A percentile compares a stretch with the other conserved stretches of the same genome.
Evolutionary conservation across 192 early-diverging fungal species (phyloP).

Genomic region (Mortierella claussenii): DNA sequence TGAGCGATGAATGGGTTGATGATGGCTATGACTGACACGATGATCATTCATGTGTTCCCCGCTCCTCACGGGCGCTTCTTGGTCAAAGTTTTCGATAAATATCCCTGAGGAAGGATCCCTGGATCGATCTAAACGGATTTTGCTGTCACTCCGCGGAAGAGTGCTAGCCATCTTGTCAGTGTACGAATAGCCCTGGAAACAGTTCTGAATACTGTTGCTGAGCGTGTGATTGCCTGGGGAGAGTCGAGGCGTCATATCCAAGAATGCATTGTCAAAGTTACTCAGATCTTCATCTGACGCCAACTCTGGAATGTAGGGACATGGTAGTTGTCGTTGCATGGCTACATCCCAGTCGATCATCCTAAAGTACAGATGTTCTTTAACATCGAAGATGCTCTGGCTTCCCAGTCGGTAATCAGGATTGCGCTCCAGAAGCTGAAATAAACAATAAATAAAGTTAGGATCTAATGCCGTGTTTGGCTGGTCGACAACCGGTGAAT

Average conservation of each 20-base stretch:
- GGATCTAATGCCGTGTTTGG: background rate
- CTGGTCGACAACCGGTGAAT: background rate
- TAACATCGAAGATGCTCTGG: conserved; percentile 71
- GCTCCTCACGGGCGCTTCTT: background rate
- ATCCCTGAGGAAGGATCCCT: background rate
- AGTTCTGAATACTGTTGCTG: conserved; percentile 50
- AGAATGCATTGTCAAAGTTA: conserved; percentile 67
- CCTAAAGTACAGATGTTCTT: conserved; percentile 78
- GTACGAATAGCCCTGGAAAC: conserved; percentile 53
- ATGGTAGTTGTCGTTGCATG: conserved; percentile 61
- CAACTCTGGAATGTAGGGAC: conserved; percentile 77
- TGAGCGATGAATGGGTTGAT: conserved; percentile 13
- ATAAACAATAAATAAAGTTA: too few relatives aligned
- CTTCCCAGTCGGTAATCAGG: conserved; percentile 75
- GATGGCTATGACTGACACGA: conserved; percentile 3
- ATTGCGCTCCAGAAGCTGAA: conserved; percentile 62
- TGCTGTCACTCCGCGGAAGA: conserved; percentile 35
- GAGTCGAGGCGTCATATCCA: conserved; percentile 61
- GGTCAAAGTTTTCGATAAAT: conserved; percentile 34
- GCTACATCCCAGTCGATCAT: conserved; percentile 81
- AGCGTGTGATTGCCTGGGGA: conserved; percentile 38
- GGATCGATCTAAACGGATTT: conserved; percentile 16
- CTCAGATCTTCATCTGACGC: conserved; percentile 61
- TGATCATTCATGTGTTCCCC: conserved; percentile 3
- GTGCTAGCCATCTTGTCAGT: conserved; percentile 39